Conservation (phyloP, 805 yeast species). For the Saturnispora mendoncae region DNA sequence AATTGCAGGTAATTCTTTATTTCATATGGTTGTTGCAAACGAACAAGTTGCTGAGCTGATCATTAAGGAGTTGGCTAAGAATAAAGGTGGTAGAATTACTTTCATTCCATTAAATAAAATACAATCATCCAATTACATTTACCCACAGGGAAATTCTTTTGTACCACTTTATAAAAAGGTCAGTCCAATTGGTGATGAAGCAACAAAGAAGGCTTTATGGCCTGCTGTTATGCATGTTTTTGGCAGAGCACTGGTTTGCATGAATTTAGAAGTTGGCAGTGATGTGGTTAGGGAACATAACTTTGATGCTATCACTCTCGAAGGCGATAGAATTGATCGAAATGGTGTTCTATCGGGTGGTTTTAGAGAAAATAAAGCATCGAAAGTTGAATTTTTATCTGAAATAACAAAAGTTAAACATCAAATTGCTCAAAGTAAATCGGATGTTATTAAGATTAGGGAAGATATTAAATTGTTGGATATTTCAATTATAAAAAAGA, state of each 20-base stretch:
- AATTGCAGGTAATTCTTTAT: constrained; percentile 77
- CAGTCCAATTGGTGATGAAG: constrained; percentile 19
- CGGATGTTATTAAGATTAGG: constrained; percentile 32
- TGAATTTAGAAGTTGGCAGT: constrained; percentile 57
- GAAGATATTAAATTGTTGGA: constrained; percentile 37
- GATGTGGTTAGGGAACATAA: constrained; percentile 53
- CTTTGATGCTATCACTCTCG: constrained; percentile 75
- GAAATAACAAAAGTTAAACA: constrained; percentile 42
- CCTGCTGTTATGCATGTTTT: constrained; percentile 73
- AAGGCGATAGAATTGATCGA: constrained; percentile 83
- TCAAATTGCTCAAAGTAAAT: constrained; percentile 36
- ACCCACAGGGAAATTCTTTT: constrained; percentile 58
- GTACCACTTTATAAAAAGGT: constrained; percentile 75
- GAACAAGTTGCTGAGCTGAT: constrained; percentile 75
- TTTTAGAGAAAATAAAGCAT: constrained; percentile 56
- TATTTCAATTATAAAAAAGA: constrained; percentile 40
- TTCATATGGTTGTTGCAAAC: constrained; percentile 82
- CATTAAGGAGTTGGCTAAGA: constrained; percentile 65
- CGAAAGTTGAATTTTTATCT: constrained; percentile 64
- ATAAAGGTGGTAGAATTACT: constrained; percentile 75
- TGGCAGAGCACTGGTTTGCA: constrained; percentile 71
- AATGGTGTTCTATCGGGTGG: constrained; percentile 89
- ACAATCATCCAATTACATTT: constrained; percentile 32
- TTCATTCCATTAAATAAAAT: constrained; percentile 83
- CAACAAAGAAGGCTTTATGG: constrained; percentile 45